Base-by-base conservation (phyloP, 1,284 basidiomycete species). In the Cystobasidiaceae sp. region DNA sequence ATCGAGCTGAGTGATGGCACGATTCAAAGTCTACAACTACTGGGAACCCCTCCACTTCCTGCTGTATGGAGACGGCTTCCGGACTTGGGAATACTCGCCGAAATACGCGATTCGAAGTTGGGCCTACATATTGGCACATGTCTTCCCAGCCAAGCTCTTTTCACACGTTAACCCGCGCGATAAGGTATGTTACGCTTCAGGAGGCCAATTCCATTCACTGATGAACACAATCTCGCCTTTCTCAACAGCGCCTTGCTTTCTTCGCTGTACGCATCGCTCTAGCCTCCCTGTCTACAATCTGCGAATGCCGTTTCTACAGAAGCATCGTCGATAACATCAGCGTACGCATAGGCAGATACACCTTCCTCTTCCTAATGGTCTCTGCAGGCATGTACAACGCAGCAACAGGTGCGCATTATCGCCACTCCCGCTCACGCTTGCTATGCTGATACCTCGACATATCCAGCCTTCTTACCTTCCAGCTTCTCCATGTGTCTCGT, bases 11-110 rank as follows among this genome's bases (percentile, higher is more conserved):
- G 9, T n/a, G n/a, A n/a, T n/a, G n/a, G n/a, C n/a, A n/a, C n/a
- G n/a, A n/a, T 33, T 51, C 39, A n/a, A 70, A 96, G 93, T 94
- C 11, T 98, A 87, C 82, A 98, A 98, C 78, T 98, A 97, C 78
- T 98, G 90, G 90, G 96, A 98, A 75, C 94, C 96, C 23, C 79
- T 98, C 33, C 86, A 71, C 70, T 69, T 58, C 61, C 68, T 48
- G 34, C 57, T 67, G 64, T 59, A 23, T 59, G 54, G 43, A 66
- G 58, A 46, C 56, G 54, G 46, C 91, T 97, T 98, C 77, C 93
- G 98, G 78, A 97, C 96, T 0, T 98, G 96, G 96, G 96, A 98
- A 75, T 86, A 90, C 6, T 90, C 93, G 9, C 93, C 96, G 5
- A 79, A 84, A 63, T 97, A 88, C 75, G 86, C 92, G 5, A 87